These are phyloP conservation scores for Apiospora arundinis DNA, from an alignment of 2,329 filamentous ascomycete species.

Conservation along the genomic window DNA sequence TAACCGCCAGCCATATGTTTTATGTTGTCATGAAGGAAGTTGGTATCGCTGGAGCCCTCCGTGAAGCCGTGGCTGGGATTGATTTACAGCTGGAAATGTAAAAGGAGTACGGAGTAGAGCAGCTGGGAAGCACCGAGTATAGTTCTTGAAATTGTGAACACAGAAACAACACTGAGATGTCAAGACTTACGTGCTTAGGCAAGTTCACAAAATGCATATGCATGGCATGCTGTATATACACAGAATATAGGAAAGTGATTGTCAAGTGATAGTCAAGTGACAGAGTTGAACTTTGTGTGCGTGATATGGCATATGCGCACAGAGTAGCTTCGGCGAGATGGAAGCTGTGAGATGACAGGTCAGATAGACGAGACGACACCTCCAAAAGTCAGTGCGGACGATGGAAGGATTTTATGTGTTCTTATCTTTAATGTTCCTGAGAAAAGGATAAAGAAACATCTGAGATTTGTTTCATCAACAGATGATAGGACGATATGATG, in stretches of 20 bases:
- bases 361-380: conserved; percentile 1
- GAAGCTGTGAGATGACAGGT: conserved; percentile 10
- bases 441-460: not conserved
- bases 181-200: not conserved
- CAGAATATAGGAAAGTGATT: not conserved
- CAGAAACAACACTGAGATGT: not conserved
- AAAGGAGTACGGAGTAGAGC: too few species aligned
- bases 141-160: not conserved
- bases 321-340: not conserved
- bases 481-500: not conserved
- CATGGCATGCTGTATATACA: not conserved
- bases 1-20: not conserved
- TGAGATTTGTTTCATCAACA: conserved; percentile 7
- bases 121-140: not conserved
- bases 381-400: conserved; percentile 2
- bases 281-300: not conserved
- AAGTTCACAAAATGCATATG: not conserved
- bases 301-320: not conserved
- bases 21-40: not conserved
- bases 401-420: not conserved
- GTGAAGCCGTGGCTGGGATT: not conserved
- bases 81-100: not conserved
- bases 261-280: not conserved
- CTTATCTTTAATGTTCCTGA: not conserved
- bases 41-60: not conserved